Evolutionary conservation across 306 rosid genomes (phyloP).

Genomic region (Myrica gale): DNA sequence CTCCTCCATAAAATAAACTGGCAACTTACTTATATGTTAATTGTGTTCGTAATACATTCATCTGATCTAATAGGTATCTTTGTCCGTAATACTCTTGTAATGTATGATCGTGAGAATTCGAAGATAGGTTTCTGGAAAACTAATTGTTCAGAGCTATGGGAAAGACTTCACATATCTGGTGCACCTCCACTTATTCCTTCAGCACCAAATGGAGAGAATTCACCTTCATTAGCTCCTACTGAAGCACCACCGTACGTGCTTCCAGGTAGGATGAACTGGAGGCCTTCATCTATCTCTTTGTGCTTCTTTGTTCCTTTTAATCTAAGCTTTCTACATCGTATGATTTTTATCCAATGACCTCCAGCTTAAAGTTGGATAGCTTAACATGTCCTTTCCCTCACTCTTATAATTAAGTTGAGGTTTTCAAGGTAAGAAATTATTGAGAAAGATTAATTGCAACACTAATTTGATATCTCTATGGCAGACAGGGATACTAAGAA

Average conservation of each 20-base stretch:
- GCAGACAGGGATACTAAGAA: neutral
- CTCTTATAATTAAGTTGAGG: neutral
- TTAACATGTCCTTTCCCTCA: neutral
- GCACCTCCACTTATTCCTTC: constrained; percentile 52
- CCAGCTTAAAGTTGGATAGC: neutral
- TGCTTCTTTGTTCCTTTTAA: neutral
- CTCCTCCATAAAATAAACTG: neutral
- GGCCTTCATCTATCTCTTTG: constrained; percentile 14
- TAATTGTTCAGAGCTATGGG: constrained; percentile 94
- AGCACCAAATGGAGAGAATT: constrained; percentile 39
- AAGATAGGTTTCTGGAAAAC: constrained; percentile 97
- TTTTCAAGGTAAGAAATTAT: neutral
- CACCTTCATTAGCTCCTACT: constrained; percentile 65
- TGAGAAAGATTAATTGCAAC: neutral
- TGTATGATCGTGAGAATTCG: constrained; percentile 73
- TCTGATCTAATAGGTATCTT: constrained; percentile 58
- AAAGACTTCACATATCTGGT: constrained; percentile 57
- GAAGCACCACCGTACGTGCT: constrained; percentile 40
- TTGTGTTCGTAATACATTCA: constrained; percentile 1
- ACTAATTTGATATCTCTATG: neutral
- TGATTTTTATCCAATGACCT: neutral
- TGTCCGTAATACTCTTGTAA: constrained; percentile 91
- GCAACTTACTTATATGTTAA: too few species aligned
- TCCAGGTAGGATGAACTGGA: constrained; percentile 49
- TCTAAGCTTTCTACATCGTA: too few species aligned